Conservation (phyloP, 2,329 filamentous ascomycete genomes). For the Ascochyta pisi region DNA sequence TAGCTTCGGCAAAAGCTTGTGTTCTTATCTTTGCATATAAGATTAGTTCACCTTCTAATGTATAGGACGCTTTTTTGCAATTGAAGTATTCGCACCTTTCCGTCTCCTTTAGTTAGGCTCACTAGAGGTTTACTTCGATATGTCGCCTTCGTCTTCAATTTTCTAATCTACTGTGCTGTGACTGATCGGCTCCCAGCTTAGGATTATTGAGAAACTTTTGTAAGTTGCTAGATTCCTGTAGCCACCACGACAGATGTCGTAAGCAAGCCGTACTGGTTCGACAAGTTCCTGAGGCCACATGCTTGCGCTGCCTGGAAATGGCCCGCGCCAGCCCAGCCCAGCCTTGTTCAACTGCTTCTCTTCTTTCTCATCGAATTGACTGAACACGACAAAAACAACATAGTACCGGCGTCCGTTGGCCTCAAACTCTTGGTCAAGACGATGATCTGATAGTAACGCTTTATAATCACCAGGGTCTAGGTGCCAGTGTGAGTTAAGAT, state of each 20-base stretch:
- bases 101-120: too few species aligned
- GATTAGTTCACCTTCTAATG: too few species aligned
- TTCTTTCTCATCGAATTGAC: background rate
- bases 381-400: background rate
- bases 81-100: too few species aligned
- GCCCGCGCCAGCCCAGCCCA: background rate
- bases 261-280: conserved; percentile 4
- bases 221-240: background rate
- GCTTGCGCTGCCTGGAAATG: conserved; percentile 3
- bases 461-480: background rate
- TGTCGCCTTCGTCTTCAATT: too few species aligned
- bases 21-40: too few species aligned
- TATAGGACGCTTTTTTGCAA: too few species aligned
- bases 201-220: background rate
- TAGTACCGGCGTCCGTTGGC: background rate
- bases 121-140: too few species aligned
- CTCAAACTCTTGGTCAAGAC: background rate
- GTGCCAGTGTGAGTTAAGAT: background rate
- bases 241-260: background rate
- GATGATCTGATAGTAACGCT: background rate
- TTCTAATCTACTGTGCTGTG: background rate
- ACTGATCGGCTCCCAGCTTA: background rate
- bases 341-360: background rate
- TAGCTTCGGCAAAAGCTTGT: too few species aligned
- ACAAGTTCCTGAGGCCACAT: conserved; percentile 5